Conservation (phyloP, 2,329 filamentous ascomycete genomes). For the Salinomyces thailandicus region DNA sequence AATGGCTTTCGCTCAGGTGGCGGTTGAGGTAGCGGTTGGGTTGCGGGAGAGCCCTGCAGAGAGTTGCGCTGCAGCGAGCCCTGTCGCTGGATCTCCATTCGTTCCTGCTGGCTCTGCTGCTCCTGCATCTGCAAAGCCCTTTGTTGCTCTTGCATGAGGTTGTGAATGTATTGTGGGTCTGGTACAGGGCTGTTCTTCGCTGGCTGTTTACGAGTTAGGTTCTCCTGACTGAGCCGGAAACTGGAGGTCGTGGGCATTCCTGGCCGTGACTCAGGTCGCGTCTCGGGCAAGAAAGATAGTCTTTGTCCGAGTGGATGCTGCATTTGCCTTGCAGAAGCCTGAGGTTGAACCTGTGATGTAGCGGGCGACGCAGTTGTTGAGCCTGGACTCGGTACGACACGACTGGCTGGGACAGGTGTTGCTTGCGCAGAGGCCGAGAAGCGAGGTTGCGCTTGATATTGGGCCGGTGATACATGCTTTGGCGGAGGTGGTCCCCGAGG, state of each 20-base stretch:
- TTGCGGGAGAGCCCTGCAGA: slow-evolving; percentile 21
- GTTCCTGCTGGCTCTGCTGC: slow-evolving; percentile 16
- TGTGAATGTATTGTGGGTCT: slow-evolving; percentile 17
- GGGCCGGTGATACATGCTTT: slow-evolving; percentile 30
- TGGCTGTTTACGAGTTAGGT: slow-evolving; percentile 6
- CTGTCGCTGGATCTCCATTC: slow-evolving; percentile 16
- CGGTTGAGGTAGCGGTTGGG: slow-evolving; percentile 12
- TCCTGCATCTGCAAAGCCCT: slow-evolving; percentile 23
- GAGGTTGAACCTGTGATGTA: slow-evolving; percentile 11
- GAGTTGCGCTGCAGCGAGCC: slow-evolving; percentile 10
- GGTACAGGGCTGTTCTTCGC: slow-evolving; percentile 7
- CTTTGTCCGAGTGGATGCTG: slow-evolving; percentile 22
- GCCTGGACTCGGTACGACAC: slow-evolving; percentile 19
- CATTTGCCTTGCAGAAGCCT: slow-evolving; percentile 13
- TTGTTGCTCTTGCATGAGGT: slow-evolving; percentile 23
- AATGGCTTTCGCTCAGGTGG: slow-evolving; percentile 17
- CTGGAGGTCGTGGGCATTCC: slow-evolving; percentile 5
- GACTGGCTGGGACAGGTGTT: slow-evolving; percentile 20
- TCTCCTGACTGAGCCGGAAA: slow-evolving; percentile 8
- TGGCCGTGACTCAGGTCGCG: slow-evolving; percentile 20
- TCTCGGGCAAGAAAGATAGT: slow-evolving; percentile 23
- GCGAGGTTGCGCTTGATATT: slow-evolving; percentile 21
- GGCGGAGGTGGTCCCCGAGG: slow-evolving; percentile 13
- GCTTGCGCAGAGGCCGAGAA: slow-evolving; percentile 23
- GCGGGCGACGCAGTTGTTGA: slow-evolving; percentile 15